phyloP scores from a whole-genome alignment of 768 basidiomycete genomes.

The Pleurotus djamor region DNA sequence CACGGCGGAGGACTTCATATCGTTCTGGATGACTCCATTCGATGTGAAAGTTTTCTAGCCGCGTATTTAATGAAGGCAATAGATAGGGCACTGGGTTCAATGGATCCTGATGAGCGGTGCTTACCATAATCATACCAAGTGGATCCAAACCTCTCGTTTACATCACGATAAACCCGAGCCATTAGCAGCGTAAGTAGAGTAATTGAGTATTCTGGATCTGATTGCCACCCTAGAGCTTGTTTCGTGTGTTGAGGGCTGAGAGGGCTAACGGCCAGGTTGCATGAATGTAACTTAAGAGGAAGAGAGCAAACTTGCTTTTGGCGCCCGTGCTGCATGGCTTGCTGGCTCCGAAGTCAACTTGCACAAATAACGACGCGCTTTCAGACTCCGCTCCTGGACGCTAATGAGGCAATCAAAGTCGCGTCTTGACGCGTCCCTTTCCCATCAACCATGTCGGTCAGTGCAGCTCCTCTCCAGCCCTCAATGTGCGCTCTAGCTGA shows the following conservation, averaged over 20 bases:
- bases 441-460: background rate
- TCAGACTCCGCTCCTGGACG: slow-evolving; percentile 38
- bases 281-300: background rate
- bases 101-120: slow-evolving; percentile 11
- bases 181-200: slow-evolving; percentile 21
- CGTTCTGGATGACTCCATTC: slow-evolving; percentile 68
- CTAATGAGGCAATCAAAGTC: slow-evolving; percentile 22
- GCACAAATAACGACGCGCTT: slow-evolving; percentile 26
- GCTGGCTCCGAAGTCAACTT: slow-evolving; percentile 1
- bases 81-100: background rate
- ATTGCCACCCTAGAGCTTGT: background rate
- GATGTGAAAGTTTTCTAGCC: slow-evolving; percentile 51
- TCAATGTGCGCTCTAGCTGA: slow-evolving; percentile 25
- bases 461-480: slow-evolving; percentile 22
- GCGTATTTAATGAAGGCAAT: background rate
- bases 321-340: background rate
- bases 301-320: background rate
- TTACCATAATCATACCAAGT: slow-evolving; percentile 66
- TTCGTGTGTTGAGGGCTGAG: background rate
- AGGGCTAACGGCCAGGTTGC: slow-evolving; percentile 1
- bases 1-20: slow-evolving; percentile 62
- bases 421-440: slow-evolving; percentile 37
- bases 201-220: slow-evolving; percentile 2
- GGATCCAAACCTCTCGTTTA: slow-evolving; percentile 54
- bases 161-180: slow-evolving; percentile 54